Percentiles rank a stretch among this genome's conserved stretches.
Conservation (phyloP, 2,329 filamentous ascomycete genomes). For the Claviceps cyperi region DNA sequence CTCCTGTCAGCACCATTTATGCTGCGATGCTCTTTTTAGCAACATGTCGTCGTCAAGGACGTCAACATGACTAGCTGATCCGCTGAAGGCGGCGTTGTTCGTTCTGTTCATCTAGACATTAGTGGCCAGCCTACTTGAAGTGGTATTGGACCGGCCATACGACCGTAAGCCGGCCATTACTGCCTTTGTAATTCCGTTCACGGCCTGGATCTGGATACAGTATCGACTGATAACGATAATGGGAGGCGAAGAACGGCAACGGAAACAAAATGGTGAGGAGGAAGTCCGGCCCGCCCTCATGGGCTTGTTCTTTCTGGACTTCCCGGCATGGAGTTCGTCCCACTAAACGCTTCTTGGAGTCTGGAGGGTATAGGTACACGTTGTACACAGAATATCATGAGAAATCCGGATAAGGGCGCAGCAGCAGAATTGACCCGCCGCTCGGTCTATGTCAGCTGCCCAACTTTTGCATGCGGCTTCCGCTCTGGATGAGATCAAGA, state of each 20-base stretch:
- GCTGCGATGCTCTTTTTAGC: neutral
- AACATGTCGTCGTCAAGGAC: neutral
- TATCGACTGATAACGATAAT: neutral
- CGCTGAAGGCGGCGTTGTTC: neutral
- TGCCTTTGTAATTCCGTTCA: neutral
- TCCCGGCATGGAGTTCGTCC: neutral
- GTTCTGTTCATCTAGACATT: neutral
- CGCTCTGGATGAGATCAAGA: neutral
- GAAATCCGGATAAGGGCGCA: too few relatives aligned
- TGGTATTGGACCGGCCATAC: neutral
- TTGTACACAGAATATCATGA: too few relatives aligned
- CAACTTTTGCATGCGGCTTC: neutral
- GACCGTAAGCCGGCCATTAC: neutral
- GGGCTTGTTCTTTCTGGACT: neutral
- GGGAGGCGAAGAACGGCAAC: neutral
- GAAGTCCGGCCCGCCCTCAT: neutral
- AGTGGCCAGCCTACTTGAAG: neutral
- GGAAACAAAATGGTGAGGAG: neutral
- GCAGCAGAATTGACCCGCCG: neutral
- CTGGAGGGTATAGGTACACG: too few relatives aligned
- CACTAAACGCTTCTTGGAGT: neutral
- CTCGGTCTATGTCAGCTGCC: neutral
- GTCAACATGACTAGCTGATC: neutral
- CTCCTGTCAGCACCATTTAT: neutral
- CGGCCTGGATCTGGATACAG: neutral